Base-by-base conservation (phyloP, 345 rosid species). In the Boechera retrofracta region DNA sequence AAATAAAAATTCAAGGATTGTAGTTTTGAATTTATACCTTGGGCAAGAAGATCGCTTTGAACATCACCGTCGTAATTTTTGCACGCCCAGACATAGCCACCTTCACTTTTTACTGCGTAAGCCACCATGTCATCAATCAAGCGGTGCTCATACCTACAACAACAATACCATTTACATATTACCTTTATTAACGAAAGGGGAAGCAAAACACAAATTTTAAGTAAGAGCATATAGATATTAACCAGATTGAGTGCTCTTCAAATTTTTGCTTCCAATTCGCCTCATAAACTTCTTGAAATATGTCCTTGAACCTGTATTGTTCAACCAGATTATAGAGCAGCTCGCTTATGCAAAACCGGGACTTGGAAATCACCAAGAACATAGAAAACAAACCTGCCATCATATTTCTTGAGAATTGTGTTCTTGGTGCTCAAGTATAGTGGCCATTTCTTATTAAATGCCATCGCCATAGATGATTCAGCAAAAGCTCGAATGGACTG, bases 81-180 rank as follows among this genome's bases (percentile, higher is more conserved):
- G 87, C 99, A 95, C 16, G 99, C 97, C 98, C 99, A 95, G 9
- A 90, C 96, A 88, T 92, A 95, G 75, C 99, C 98, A 26, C 99
- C 99, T 65, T 89, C 98, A 62, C 99, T 95, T 85, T 95, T 95
- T 61, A 95, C 1, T 15, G 89, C 96, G 80, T 95, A 95, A 68
- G 99, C 99, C 52, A 95, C 98, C 99, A 95, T 95, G 79, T 95
- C 98, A 85, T 95, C 99, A 54, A 95, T 95, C 65, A 95, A 76
- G n/a, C 98, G 97, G 71, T 95, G 99, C 84, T 92, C 99, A 71
- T 95, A 95, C 99, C 98, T 95, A 72, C 51, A 41, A 39, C 32
- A 51, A 57, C 54, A 63, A 75, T 26, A 21, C 6, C 24, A 45
- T 18, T 4, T 16, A 38, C 68, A 26, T 48, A 10, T 69, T 28